These are phyloP conservation scores for Candida odintsovae DNA, from an alignment of 805 yeast species.

Conservation along the genomic window DNA sequence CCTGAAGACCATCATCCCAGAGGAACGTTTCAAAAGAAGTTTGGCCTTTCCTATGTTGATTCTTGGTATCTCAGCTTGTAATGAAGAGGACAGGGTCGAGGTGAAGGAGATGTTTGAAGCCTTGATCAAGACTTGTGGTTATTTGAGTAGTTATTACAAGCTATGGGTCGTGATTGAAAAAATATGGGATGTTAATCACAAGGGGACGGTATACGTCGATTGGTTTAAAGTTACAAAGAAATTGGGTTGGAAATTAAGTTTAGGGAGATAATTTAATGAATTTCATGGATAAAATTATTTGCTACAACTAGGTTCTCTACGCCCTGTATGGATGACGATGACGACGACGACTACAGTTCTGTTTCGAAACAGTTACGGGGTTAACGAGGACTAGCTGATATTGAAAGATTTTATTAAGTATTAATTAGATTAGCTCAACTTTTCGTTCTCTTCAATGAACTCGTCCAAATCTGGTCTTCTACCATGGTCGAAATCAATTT, in stretches of 20 bases:
- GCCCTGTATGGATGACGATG: too few relatives aligned
- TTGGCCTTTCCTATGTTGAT: constrained; percentile 37
- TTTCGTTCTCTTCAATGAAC: neutral
- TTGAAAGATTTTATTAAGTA: too few relatives aligned
- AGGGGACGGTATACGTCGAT: constrained; percentile 31
- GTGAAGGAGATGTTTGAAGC: constrained; percentile 23
- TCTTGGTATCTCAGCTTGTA: constrained; percentile 28
- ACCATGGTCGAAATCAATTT: constrained; percentile 45
- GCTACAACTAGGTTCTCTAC: too few relatives aligned
- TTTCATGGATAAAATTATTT: neutral
- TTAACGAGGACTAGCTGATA: too few relatives aligned
- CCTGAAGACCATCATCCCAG: constrained; percentile 43
- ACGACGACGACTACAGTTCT: too few relatives aligned
- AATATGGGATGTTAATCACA: constrained; percentile 33
- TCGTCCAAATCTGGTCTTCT: constrained; percentile 35
- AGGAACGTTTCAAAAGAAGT: constrained; percentile 42
- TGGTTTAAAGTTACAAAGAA: constrained; percentile 36
- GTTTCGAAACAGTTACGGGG: too few relatives aligned
- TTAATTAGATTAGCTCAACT: neutral
- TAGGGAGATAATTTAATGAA: constrained; percentile 18
- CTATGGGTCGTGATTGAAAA: constrained; percentile 32
- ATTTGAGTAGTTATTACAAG: constrained; percentile 28
- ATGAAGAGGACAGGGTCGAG: constrained; percentile 17
- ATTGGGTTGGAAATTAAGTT: constrained; percentile 33
- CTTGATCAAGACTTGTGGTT: constrained; percentile 26